phyloP scores from a whole-genome alignment of 305 asterid genomes.

The Rubia peregrina region DNA sequence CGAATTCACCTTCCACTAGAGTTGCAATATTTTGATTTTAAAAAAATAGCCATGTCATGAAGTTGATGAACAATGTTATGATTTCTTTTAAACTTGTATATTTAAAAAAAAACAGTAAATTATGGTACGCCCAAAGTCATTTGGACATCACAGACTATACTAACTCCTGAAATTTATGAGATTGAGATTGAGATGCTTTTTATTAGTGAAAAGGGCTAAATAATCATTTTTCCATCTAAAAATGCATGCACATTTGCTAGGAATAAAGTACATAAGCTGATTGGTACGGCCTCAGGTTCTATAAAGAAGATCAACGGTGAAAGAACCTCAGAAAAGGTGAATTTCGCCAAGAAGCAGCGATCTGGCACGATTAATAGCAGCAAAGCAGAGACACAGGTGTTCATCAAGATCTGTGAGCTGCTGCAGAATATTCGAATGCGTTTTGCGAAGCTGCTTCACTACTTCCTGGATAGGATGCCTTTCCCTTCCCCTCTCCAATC shows the following conservation, averaged over 20 bases:
- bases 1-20: too few relatives aligned
- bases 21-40: too few relatives aligned
- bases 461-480: slow-evolving; percentile 60
- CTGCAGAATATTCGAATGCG: slow-evolving; percentile 41
- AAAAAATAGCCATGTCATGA: too few relatives aligned
- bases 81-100: too few relatives aligned
- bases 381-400: slow-evolving; percentile 69
- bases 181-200: not conserved
- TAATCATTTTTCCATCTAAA: not conserved
- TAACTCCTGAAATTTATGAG: not conserved
- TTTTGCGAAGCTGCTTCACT: slow-evolving; percentile 54
- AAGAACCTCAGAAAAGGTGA: slow-evolving; percentile 21
- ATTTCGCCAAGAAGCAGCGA: slow-evolving; percentile 56
- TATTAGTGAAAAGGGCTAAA: not conserved
- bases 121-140: too few relatives aligned
- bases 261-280: not conserved
- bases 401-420: slow-evolving; percentile 74
- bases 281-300: not conserved
- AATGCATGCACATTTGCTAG: not conserved
- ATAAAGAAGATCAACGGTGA: not conserved
- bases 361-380: slow-evolving; percentile 70
- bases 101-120: too few relatives aligned
- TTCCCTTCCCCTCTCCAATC: slow-evolving; percentile 65
- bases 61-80: too few relatives aligned
- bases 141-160: too few relatives aligned